Evolutionary conservation across 441 rosid species (phyloP), one percentile per base, ranked within the genome.

Genomic region (Brassica hybrid): DNA sequence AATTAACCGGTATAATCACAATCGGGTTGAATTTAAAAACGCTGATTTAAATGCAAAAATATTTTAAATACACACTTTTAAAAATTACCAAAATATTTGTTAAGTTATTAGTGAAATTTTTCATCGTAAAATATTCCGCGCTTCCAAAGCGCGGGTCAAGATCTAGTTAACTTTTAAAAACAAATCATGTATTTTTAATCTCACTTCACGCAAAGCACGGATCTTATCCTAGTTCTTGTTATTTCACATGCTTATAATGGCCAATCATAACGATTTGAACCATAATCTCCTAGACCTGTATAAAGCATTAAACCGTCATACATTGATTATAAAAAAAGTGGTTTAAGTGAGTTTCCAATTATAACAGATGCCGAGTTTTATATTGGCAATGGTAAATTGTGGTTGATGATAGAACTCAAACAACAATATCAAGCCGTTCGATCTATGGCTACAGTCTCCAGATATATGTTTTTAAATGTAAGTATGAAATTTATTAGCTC

Each of bases 401-500:
- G 58, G 19, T 52, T 52, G 58, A 52, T 52, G 9, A 16, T 16
- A 52, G 58, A 52, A 52, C 21, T 52, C 19, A 19, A 19, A 52
- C 58, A 52, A 21, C 58, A 52, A 52, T 52, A 52, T 52, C 58
- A 52, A 52, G 58, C 58, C 16, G 18, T 52, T 52, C 58, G 10
- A 52, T 52, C 58, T 52, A 14, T 14, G 4, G 58, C 58, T 7
- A 16, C 58, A 52, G 58, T 52, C 58, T 16, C 19, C 58, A 14
- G 19, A 52, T 52, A 14, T 52, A 16, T 16, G 56, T 52, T 52
- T 45, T 16, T 16, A 6, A 52, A 14, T 52, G 58, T 52, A 21
- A 52, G 58, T 52, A 52, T 52, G 58, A 52, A 50, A 16, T 52
- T 18, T 52, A 16, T 45, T 52, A 52, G 58, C 58, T 52, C 58